A percentile compares a stretch with the other conserved stretches of the same genome.
Conservation (phyloP, 129 eudicot genomes). For the Apium graveolens region DNA sequence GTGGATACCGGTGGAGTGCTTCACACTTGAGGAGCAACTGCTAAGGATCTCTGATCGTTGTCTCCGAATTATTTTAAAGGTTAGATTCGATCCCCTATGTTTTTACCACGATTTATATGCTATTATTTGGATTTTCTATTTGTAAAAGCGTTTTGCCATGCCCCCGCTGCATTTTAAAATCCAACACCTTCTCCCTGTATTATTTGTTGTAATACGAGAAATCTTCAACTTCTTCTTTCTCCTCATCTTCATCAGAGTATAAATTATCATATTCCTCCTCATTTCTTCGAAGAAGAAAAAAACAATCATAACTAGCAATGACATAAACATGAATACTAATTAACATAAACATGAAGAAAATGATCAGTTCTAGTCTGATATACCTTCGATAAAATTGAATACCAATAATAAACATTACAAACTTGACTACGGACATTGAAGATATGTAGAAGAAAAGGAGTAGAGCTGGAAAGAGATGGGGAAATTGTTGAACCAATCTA, state of each 20-base stretch:
- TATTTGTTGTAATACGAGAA: slow-evolving; percentile 17
- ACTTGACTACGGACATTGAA: slow-evolving; percentile 50
- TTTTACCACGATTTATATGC: too few species aligned
- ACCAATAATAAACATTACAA: slow-evolving; percentile 49
- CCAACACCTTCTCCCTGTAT: slow-evolving; percentile 22
- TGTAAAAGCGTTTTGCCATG: too few species aligned
- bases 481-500: slow-evolving; percentile 68
- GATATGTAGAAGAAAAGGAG: slow-evolving; percentile 78
- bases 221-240: slow-evolving; percentile 31
- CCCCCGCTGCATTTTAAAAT: too few species aligned
- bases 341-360: not conserved
- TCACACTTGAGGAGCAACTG: too few species aligned
- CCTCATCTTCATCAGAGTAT: slow-evolving; percentile 27
- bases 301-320: not conserved
- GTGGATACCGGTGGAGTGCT: too few species aligned
- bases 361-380: not conserved
- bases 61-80: too few species aligned
- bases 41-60: too few species aligned
- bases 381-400: slow-evolving; percentile 56
- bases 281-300: slow-evolving; percentile 24
- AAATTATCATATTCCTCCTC: slow-evolving; percentile 56
- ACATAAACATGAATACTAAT: not conserved
- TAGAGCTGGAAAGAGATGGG: slow-evolving; percentile 60
- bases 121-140: too few species aligned
- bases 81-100: too few species aligned